These are phyloP conservation scores for Vigna radiata DNA, from an alignment of 306 rosid species.

Conservation along the genomic window DNA sequence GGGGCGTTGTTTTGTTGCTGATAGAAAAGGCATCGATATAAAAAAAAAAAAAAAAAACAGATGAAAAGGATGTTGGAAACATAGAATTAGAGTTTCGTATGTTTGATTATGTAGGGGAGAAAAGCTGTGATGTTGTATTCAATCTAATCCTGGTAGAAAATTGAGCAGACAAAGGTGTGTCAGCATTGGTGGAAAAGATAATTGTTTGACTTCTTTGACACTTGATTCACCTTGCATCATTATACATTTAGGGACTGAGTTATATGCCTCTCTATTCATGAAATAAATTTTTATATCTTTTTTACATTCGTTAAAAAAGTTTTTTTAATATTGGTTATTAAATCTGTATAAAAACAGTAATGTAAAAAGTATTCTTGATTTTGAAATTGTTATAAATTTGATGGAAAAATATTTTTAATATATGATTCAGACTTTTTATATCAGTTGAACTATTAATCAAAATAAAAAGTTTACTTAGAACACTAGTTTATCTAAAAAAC, in stretches of 20 bases:
- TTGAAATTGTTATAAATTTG: no score
- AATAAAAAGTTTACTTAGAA: no score
- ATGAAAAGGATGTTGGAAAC: neutral
- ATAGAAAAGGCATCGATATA: neutral
- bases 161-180: slow-evolving; percentile 19
- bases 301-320: no score
- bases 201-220: slow-evolving; percentile 32
- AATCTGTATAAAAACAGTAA: no score
- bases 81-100: neutral
- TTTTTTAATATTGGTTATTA: no score
- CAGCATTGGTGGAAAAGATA: slow-evolving; percentile 14
- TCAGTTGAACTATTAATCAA: no score
- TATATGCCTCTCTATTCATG: neutral
- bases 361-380: no score
- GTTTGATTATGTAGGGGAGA: neutral
- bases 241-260: neutral
- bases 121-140: neutral
- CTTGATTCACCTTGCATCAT: slow-evolving; percentile 8
- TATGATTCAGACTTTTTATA: no score
- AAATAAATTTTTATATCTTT: no score
- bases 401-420: no score
- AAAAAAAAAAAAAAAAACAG: neutral
- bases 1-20: neutral
- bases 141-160: slow-evolving; percentile 2
- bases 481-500: no score